phyloP scores from a whole-genome alignment of 2,329 filamentous ascomycete genomes.

The Fusarium subglutinans region DNA sequence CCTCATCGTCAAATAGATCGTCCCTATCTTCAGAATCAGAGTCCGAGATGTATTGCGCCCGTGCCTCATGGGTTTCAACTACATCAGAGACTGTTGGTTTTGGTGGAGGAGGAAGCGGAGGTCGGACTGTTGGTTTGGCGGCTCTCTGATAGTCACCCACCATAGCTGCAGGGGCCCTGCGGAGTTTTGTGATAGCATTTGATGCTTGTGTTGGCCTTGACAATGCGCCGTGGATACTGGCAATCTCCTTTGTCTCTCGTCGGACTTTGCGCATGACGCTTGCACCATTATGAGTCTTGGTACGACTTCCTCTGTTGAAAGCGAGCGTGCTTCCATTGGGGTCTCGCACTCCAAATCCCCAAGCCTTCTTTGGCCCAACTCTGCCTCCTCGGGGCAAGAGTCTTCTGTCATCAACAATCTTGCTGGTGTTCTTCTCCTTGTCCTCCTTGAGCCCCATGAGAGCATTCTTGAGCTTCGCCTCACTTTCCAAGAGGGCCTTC shows the following conservation, averaged over 20 bases:
- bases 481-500: constrained; percentile 67
- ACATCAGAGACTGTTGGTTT: constrained; percentile 35
- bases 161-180: constrained; percentile 63
- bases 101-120: constrained; percentile 34
- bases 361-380: constrained; percentile 44
- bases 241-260: constrained; percentile 65
- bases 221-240: constrained; percentile 57
- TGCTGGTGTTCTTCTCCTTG: constrained; percentile 65
- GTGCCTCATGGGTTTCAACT: constrained; percentile 46
- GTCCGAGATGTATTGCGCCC: constrained; percentile 54
- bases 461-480: constrained; percentile 65
- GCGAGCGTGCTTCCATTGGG: constrained; percentile 48
- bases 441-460: constrained; percentile 66
- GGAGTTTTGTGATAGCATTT: constrained; percentile 53
- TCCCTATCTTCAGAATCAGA: constrained; percentile 44
- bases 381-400: constrained; percentile 55
- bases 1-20: constrained; percentile 39
- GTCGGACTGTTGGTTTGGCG: constrained; percentile 48
- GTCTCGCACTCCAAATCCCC: constrained; percentile 43
- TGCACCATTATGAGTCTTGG: constrained; percentile 61
- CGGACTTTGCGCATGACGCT: constrained; percentile 66
- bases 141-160: constrained; percentile 61
- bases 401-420: constrained; percentile 63
- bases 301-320: constrained; percentile 60
- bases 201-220: constrained; percentile 45